Conservation (phyloP, 2,329 filamentous ascomycete species). For the Lizonia empirigonia region DNA sequence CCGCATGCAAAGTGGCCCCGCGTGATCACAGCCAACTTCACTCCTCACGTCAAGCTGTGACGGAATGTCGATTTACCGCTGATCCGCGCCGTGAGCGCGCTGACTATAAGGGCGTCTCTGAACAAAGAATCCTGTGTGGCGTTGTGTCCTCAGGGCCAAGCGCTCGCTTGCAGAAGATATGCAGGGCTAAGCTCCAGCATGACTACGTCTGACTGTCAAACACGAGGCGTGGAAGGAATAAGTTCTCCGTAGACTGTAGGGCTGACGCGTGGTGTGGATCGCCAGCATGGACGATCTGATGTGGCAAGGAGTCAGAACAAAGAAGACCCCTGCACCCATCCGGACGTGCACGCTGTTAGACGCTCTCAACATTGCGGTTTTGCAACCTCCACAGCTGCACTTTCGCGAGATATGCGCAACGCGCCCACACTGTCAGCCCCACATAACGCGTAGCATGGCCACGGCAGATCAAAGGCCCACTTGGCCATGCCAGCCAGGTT, state of each 20-base stretch:
- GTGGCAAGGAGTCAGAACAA: conserved; percentile 11
- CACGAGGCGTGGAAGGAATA: conserved; percentile 4
- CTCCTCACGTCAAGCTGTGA: not conserved
- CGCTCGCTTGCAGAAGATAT: conserved; percentile 1
- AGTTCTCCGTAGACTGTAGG: conserved; percentile 10
- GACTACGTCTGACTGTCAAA: not conserved
- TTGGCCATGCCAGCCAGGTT: conserved; percentile 1
- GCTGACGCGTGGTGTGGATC: conserved; percentile 13
- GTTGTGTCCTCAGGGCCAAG: not conserved
- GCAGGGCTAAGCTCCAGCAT: conserved; percentile 3
- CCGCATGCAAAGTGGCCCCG: conserved; percentile 17
- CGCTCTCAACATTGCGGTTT: not conserved
- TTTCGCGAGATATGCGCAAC: conserved; percentile 9
- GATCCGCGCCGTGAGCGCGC: conserved; percentile 5
- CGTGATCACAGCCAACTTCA: conserved; percentile 14
- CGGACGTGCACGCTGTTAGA: not conserved
- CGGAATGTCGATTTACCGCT: conserved; percentile 9
- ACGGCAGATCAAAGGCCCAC: conserved; percentile 15
- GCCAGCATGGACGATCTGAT: conserved; percentile 4
- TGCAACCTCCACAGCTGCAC: conserved; percentile 3
- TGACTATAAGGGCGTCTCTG: conserved; percentile 6
- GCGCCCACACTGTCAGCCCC: not conserved
- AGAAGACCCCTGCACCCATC: conserved; percentile 8
- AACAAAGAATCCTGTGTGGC: conserved; percentile 4
- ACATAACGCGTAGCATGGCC: conserved; percentile 1